These are phyloP conservation scores for Hordeum marinum DNA, from an alignment of 176 grass and related monocot species.

Conservation along the genomic window DNA sequence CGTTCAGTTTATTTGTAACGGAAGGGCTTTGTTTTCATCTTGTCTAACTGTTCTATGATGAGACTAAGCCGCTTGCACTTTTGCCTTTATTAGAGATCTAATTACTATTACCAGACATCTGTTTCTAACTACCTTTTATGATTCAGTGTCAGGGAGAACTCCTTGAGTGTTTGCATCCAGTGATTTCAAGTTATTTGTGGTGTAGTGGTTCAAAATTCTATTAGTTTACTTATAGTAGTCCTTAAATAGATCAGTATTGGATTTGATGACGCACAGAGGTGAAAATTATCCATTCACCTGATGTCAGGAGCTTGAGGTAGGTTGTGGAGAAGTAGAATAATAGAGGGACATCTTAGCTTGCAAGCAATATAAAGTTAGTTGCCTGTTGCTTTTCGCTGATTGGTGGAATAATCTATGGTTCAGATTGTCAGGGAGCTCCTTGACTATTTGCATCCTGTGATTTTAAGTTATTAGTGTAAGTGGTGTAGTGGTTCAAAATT, in stretches of 20 bases:
- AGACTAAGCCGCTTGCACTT: not conserved
- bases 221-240: not conserved
- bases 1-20: not conserved
- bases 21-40: not conserved
- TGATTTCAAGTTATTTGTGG: not conserved
- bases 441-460: not conserved
- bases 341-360: not conserved
- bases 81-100: not conserved
- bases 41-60: not conserved
- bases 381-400: not conserved
- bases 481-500: not conserved
- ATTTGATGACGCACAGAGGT: not conserved
- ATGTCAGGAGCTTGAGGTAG: not conserved
- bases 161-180: not conserved
- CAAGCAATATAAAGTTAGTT: slow-evolving; percentile 13
- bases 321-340: slow-evolving; percentile 10
- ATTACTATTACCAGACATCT: not conserved
- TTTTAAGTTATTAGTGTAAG: not conserved
- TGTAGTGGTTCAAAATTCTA: not conserved
- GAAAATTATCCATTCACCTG: not conserved
- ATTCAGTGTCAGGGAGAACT: not conserved
- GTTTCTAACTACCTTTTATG: not conserved
- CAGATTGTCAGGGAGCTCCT: no score
- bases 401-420: not conserved
- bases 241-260: not conserved